A percentile compares a stretch with the other conserved stretches of the same genome.
Evolutionary conservation across 2,329 filamentous ascomycete genomes (phyloP).

Genomic region (Sporothrix phasma): DNA sequence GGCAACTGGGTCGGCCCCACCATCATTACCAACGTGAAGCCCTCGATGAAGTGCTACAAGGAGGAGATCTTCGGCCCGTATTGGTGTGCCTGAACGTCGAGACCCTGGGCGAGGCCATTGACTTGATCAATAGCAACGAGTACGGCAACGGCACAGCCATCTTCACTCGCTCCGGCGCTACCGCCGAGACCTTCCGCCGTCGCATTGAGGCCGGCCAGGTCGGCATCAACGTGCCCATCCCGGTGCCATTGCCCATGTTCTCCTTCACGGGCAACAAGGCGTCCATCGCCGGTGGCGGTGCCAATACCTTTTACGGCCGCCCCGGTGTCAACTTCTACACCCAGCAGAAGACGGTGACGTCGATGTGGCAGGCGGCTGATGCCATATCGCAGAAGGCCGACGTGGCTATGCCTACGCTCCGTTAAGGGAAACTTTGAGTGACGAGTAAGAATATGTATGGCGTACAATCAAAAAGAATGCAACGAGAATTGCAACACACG

Average conservation of each 20-base stretch:
- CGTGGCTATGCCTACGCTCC: conserved; percentile 66
- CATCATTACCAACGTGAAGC: conserved; percentile 71
- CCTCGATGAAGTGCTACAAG: conserved; percentile 72
- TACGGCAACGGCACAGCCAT: conserved; percentile 82
- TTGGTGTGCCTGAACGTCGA: conserved; percentile 71
- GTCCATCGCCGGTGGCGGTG: conserved; percentile 81
- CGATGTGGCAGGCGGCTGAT: conserved; percentile 79
- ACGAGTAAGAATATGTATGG: background rate
- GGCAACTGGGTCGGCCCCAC: conserved; percentile 81
- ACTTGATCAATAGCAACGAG: conserved; percentile 74
- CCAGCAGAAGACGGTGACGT: conserved; percentile 94
- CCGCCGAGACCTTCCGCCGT: conserved; percentile 67
- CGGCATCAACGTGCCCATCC: conserved; percentile 76
- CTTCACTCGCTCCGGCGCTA: conserved; percentile 70
- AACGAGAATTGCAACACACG: background rate
- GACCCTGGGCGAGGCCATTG: conserved; percentile 69
- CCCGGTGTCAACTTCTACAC: conserved; percentile 92
- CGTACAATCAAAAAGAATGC: background rate
- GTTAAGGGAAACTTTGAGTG: conserved; percentile 9
- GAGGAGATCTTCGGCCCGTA: conserved; percentile 84
- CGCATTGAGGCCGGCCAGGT: conserved; percentile 79
- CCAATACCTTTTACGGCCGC: conserved; percentile 90
- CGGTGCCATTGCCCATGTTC: conserved; percentile 61
- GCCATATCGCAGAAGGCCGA: conserved; percentile 75
- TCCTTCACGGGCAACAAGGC: conserved; percentile 75